Base-by-base conservation (phyloP, 257 asterid genomes). In the Solanum pimpinellifolium region DNA sequence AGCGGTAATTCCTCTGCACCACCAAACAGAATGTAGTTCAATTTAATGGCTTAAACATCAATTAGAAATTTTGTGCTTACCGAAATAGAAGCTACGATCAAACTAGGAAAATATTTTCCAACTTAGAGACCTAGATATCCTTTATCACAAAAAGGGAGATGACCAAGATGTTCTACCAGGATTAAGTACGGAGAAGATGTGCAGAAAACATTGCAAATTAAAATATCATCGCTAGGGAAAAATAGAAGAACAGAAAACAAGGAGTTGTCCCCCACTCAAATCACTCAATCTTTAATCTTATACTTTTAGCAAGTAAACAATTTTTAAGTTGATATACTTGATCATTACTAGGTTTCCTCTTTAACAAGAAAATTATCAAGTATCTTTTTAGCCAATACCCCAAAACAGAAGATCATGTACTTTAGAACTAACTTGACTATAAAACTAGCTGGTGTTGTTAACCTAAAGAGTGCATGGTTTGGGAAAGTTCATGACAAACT, bases 1-100 rank as follows among this genome's bases (percentile, higher is more conserved):
- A 97, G 39, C 98, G 97, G 91, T 97, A 97, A 92, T 97, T 97
- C 68, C 99, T 92, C 99, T 97, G 98, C 95, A 94, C 47, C 60
- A 91, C 82, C 39, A 85, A 85, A 88, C 59, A 83, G 49, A 49
- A 86, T 59, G 46, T 25, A 77, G 86, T 88, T 78, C 42, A 87
- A 82, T 62, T 27, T 44, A 12, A 65, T 10, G 33, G 59, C 39
- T 11, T 37, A 52, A 37, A 33, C 59, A 33, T 44, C 65, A 49
- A 12, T 81, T 3, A 10, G 44, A 80, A 29, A 81, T 81, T 80
- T 49, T 81, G 29, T 2, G 62, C 44, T 49, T 29, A 49, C 66
- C 27, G 10, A 44, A 46, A 37, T 46, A 49, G 46, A 81, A 81
- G n/a, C 69, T 49, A 47, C 49, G 69, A 6, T 49, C 69, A 49